Evolutionary conservation across 805 yeast genomes (phyloP).

Genomic region (Lipomyces lipofer): DNA sequence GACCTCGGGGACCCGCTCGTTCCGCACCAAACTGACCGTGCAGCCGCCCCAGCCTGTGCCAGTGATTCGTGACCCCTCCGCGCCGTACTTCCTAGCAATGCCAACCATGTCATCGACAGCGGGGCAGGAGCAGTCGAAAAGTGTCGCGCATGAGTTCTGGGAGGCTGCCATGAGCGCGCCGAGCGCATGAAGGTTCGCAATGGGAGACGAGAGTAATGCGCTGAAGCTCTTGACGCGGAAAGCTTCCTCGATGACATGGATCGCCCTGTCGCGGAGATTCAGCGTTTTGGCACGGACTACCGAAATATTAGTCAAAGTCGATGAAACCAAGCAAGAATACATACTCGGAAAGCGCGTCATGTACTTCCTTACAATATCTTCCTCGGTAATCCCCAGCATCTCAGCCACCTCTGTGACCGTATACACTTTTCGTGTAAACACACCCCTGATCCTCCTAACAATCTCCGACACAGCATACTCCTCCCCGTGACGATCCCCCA

Average conservation of each 20-base stretch:
- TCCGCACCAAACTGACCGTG: conserved; percentile 58
- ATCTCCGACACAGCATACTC: conserved; percentile 40
- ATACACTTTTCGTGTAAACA: conserved; percentile 44
- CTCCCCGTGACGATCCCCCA: conserved; percentile 41
- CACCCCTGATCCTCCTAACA: conserved; percentile 5
- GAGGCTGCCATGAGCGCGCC: conserved; percentile 63
- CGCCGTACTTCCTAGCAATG: conserved; percentile 57
- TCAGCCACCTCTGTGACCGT: conserved; percentile 51
- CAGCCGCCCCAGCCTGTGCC: conserved; percentile 84
- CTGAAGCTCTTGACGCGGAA: conserved; percentile 56
- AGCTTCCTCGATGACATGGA: conserved; percentile 65
- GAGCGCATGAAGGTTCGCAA: conserved; percentile 43
- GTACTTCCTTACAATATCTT: conserved; percentile 48
- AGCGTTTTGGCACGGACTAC: conserved; percentile 54
- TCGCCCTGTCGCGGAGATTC: conserved; percentile 59
- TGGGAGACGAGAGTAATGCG: conserved; percentile 10
- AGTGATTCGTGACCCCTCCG: conserved; percentile 68
- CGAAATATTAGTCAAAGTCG: background rate
- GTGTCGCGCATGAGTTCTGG: conserved; percentile 52
- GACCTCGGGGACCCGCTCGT: conserved; percentile 11
- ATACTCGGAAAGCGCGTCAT: conserved; percentile 49
- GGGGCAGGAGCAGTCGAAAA: conserved; percentile 57
- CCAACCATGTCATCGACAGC: conserved; percentile 55
- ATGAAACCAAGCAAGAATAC: background rate
- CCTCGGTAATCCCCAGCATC: conserved; percentile 46